phyloP scores from a whole-genome alignment of 306 rosid species.

The peach (Prunus persica) region Prunus_persica_NCBIv2 NC_034012.1:16758501-16759000 shows the following conservation, averaged over 20 bases:
- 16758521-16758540: constrained; percentile 95
- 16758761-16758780: constrained; percentile 81
- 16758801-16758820: constrained; percentile 91
- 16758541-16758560: constrained; percentile 97
- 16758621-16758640: constrained; percentile 79
- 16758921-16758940: constrained; percentile 97
- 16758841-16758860: constrained; percentile 94
- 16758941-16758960: constrained; percentile 73
- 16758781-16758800: constrained; percentile 87
- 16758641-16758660: constrained; percentile 91
- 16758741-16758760: constrained; percentile 99
- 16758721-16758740: constrained; percentile 56
- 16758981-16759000: constrained; percentile 75
- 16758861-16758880: constrained; percentile 97
- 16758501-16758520: constrained; percentile 94
- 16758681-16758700: not conserved
- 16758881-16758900: constrained; percentile 91
- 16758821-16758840: constrained; percentile 88
- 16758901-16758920: constrained; percentile 88
- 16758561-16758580: constrained; percentile 94
- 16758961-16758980: constrained; percentile 88
- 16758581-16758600: constrained; percentile 90
- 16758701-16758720: constrained; percentile 21
- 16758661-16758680: constrained; percentile 26
- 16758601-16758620: constrained; percentile 81